Evolutionary conservation across 176 grass and related monocot genomes (phyloP).

Genomic region (Triticum dicoccoides): DNA sequence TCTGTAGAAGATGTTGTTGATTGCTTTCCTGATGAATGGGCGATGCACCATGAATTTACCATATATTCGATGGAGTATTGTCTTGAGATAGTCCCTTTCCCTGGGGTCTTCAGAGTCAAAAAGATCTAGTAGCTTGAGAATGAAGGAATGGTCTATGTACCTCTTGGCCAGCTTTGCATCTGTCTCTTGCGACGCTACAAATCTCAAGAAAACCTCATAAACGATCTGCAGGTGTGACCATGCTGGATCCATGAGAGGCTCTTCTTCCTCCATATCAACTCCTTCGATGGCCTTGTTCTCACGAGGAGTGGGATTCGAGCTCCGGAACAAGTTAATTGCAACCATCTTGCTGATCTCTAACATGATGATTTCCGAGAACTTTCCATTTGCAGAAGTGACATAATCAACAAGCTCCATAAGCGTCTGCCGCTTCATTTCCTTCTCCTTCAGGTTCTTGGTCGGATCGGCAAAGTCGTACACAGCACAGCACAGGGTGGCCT

Average conservation of each 20-base stretch:
- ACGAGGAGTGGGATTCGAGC: conserved; percentile 54
- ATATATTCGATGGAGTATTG: conserved; percentile 94
- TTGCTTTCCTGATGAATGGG: conserved; percentile 93
- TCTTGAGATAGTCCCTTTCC: conserved; percentile 97
- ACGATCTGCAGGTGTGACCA: conserved; percentile 92
- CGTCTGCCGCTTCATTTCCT: conserved; percentile 80
- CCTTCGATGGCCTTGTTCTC: conserved; percentile 82
- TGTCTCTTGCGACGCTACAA: conserved; percentile 81
- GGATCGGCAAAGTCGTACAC: conserved; percentile 76
- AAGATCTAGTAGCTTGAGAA: conserved; percentile 87
- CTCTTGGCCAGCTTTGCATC: conserved; percentile 95
- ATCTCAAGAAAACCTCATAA: conserved; percentile 87
- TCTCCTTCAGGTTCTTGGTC: conserved; percentile 79
- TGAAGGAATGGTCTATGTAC: conserved; percentile 97
- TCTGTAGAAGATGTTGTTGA: conserved; percentile 97
- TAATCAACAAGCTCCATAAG: conserved; percentile 92
- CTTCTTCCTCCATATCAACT: conserved; percentile 91
- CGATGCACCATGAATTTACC: conserved; percentile 99
- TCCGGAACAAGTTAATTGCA: conserved; percentile 81
- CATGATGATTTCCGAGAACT: conserved; percentile 75
- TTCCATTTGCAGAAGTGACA: conserved; percentile 60
- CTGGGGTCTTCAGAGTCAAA: conserved; percentile 97
- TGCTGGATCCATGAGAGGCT: conserved; percentile 92
- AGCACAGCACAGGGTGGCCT: conserved; percentile 71
- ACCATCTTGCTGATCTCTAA: conserved; percentile 75